Evolutionary conservation across 2,329 filamentous ascomycete species (phyloP).

Genomic region (Pseudomassariella vexata): DNA sequence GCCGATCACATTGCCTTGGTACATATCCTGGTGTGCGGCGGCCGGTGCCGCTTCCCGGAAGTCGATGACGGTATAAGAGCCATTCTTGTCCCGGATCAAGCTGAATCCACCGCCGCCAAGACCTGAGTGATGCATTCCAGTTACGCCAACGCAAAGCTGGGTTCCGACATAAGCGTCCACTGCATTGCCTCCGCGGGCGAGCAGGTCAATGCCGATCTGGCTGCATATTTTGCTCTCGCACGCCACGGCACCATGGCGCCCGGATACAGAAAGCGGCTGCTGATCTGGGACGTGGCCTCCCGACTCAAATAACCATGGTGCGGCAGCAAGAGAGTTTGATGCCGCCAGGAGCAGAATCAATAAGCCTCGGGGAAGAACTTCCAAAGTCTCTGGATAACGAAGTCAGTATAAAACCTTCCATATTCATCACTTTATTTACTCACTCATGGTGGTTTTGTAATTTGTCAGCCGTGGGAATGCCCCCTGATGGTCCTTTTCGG

Average conservation of each 20-base stretch:
- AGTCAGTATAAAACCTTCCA: no score
- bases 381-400: not conserved
- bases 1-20: constrained; percentile 58
- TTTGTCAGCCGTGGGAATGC: no score
- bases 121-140: constrained; percentile 74
- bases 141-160: constrained; percentile 69
- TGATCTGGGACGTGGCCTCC: constrained; percentile 13
- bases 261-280: constrained; percentile 8
- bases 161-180: constrained; percentile 72
- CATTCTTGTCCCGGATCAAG: constrained; percentile 65
- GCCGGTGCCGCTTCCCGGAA: constrained; percentile 85
- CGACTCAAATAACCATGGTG: constrained; percentile 12
- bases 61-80: constrained; percentile 78
- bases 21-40: constrained; percentile 82
- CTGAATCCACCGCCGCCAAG: constrained; percentile 90
- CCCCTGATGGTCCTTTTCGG: no score
- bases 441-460: no score
- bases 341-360: constrained; percentile 11
- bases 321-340: constrained; percentile 8
- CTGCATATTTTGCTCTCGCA: constrained; percentile 25
- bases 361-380: constrained; percentile 2
- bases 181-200: constrained; percentile 55
- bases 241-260: constrained; percentile 21
- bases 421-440: no score
- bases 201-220: constrained; percentile 25